Evolutionary conservation across 2,329 filamentous ascomycete species (phyloP).

Genomic region (Fusarium kyushuense): DNA sequence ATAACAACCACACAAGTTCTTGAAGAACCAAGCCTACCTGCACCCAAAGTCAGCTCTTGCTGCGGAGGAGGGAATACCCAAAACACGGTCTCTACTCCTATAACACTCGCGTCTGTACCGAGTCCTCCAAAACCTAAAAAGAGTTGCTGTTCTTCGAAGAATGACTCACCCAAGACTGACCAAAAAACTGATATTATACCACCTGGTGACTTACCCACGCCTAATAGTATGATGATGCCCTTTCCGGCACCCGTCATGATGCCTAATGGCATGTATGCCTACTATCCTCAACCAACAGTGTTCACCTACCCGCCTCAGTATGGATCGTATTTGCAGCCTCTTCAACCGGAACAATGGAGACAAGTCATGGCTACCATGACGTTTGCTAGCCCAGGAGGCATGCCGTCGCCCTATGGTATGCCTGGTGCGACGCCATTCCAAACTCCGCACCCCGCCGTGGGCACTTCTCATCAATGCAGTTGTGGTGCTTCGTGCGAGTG

Average conservation of each 20-base stretch:
- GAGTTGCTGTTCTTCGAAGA: slow-evolving; percentile 50
- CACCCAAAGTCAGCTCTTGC: slow-evolving; percentile 52
- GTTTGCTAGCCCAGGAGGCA: slow-evolving; percentile 52
- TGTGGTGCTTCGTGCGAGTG: slow-evolving; percentile 77
- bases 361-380: slow-evolving; percentile 59
- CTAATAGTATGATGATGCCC: slow-evolving; percentile 52
- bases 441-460: slow-evolving; percentile 41
- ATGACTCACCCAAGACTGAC: slow-evolving; percentile 40
- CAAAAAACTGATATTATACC: slow-evolving; percentile 38
- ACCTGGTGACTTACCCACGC: slow-evolving; percentile 35
- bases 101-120: slow-evolving; percentile 33
- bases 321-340: slow-evolving; percentile 66
- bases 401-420: slow-evolving; percentile 48
- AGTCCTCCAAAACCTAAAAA: slow-evolving; percentile 41
- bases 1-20: slow-evolving; percentile 39
- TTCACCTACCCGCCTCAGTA: slow-evolving; percentile 67
- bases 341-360: slow-evolving; percentile 66
- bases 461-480: slow-evolving; percentile 62
- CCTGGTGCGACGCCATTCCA: slow-evolving; percentile 40
- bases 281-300: slow-evolving; percentile 59
- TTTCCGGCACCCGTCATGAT: slow-evolving; percentile 54
- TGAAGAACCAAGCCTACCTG: slow-evolving; percentile 28
- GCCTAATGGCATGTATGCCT: slow-evolving; percentile 56
- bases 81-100: slow-evolving; percentile 16
- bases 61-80: slow-evolving; percentile 46